Base-by-base conservation (phyloP, 2,329 filamentous ascomycete genomes). In the Emydomyces testavorans region DNA sequence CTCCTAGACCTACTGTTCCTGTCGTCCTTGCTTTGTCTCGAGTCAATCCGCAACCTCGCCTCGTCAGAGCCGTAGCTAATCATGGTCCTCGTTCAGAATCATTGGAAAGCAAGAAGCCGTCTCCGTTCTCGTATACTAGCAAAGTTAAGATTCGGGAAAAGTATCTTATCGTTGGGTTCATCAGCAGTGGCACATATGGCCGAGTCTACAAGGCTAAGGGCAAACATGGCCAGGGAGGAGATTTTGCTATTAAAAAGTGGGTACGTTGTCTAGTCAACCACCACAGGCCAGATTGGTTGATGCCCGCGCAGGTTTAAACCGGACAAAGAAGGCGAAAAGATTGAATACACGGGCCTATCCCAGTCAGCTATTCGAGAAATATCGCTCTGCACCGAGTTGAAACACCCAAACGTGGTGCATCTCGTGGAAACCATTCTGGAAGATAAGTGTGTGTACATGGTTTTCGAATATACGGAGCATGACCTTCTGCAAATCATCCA, bases 371-470 rank as follows among this genome's bases (percentile, higher is more conserved):
- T 95, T 55, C 85, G 92, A 46, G 92, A 98, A 66, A 98, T 98
- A 88, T 87, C 90, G 13, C 73, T 98, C 0, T 98, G 92, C 68
- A 92, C 86, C 31, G 92, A 98, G 63, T 75, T 98, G 21, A 80
- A 77, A 50, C 88, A 98, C 64, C 73, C 79, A 49, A 96, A 96
- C 62, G 82, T 98, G 28, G 90, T 98, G 56, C 80, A 83, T 50
- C 78, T 95, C 1, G 80, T 90, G 52, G 92, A 98, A 67, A 96
- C 94, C 59, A 94, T 98, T 59, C 75, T 98, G 2, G 90, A 98
- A 68, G 89, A 94, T 66, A 96, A 96, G 71, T 95, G 89, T 70
- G 96, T 98, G 64, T 98, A 89, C 68, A 98, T 98, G 84, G 89
- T 98, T 1, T 96, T 98, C 58, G 92, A 96, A 65, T 98, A 94